phyloP scores from a whole-genome alignment of 768 basidiomycete genomes.

The Harrya chromipes region DNA sequence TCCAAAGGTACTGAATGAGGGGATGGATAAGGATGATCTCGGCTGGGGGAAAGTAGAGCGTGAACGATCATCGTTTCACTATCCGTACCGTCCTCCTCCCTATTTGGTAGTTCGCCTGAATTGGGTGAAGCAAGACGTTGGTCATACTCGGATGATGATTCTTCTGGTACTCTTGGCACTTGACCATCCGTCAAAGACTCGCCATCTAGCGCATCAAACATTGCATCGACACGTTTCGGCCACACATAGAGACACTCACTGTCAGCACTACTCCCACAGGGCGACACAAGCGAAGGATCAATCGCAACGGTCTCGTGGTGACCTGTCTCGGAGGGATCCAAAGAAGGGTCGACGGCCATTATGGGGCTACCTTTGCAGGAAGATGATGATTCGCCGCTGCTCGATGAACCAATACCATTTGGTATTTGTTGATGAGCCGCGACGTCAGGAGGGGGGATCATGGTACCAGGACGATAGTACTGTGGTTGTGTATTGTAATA shows the following conservation, averaged over 20 bases:
- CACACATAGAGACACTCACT: constrained; percentile 21
- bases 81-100: constrained; percentile 9
- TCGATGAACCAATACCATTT: constrained; percentile 22
- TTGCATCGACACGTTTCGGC: constrained; percentile 32
- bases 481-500: constrained; percentile 38
- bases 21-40: constrained; percentile 27
- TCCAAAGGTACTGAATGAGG: constrained; percentile 23
- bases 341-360: constrained; percentile 24
- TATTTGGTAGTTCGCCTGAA: constrained; percentile 6
- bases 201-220: constrained; percentile 34
- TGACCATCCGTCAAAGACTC: constrained; percentile 17
- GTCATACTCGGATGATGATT: constrained; percentile 5
- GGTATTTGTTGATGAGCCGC: constrained; percentile 19
- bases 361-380: constrained; percentile 27
- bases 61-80: constrained; percentile 16
- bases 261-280: constrained; percentile 13
- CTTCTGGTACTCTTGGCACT: constrained; percentile 4
- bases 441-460: constrained; percentile 25
- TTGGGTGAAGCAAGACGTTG: constrained; percentile 7
- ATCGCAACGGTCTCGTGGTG: constrained; percentile 29
- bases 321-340: constrained; percentile 13
- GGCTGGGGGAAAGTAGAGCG: constrained; percentile 19
- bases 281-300: constrained; percentile 37
- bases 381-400: constrained; percentile 25
- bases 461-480: constrained; percentile 44